Percentiles rank a stretch among this genome's conserved stretches.
Conservation (phyloP, 805 yeast genomes). For the Sugiyamaella marilandica region DNA sequence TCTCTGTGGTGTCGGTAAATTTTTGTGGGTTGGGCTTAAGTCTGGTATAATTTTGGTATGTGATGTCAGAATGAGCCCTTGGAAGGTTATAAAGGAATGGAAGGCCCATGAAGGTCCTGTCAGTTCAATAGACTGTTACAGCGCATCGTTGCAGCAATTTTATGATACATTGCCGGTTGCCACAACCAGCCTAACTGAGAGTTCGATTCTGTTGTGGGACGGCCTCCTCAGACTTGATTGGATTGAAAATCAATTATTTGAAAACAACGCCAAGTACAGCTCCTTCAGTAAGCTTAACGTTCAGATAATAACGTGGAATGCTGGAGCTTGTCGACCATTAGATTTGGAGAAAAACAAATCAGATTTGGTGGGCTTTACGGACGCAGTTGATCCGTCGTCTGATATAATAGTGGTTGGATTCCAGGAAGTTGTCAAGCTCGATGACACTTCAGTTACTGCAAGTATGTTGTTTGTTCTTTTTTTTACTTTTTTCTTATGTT, state of each 20-base stretch:
- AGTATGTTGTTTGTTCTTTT: conserved; percentile 31
- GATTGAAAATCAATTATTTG: conserved; percentile 19
- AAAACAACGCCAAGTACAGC: conserved; percentile 28
- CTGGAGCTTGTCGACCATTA: conserved; percentile 36
- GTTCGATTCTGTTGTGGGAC: conserved; percentile 31
- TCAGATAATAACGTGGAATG: conserved; percentile 38
- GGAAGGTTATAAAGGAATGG: conserved; percentile 36
- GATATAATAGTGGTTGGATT: conserved; percentile 80
- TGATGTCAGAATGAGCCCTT: conserved; percentile 28
- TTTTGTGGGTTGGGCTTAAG: conserved; percentile 36
- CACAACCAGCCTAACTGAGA: conserved; percentile 24
- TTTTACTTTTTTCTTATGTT: not conserved
- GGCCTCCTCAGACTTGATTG: conserved; percentile 32
- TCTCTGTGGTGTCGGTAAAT: conserved; percentile 26
- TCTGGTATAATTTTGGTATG: conserved; percentile 35
- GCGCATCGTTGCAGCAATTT: conserved; percentile 10
- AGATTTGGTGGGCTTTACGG: not conserved
- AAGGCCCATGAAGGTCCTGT: conserved; percentile 34
- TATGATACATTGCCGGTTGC: conserved; percentile 26
- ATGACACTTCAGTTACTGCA: conserved; percentile 78
- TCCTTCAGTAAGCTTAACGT: conserved; percentile 25
- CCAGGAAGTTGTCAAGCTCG: conserved; percentile 85
- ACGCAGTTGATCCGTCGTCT: conserved; percentile 30
- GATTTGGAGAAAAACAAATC: conserved; percentile 19
- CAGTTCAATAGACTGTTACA: conserved; percentile 16